Conservation (phyloP, 2,329 filamentous ascomycete species). For the Davidsoniella eucalypti region DNA sequence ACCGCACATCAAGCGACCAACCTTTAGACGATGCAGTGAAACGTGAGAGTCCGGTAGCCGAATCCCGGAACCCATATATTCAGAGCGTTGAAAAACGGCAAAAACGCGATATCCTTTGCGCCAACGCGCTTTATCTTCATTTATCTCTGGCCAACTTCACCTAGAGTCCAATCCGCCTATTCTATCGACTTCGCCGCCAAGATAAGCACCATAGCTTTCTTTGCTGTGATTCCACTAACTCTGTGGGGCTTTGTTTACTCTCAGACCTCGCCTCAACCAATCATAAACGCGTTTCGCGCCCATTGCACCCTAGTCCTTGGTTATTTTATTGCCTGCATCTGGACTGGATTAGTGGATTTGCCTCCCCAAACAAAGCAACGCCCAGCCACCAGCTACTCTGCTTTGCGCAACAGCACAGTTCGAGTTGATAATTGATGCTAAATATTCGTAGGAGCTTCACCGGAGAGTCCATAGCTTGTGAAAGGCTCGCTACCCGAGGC, state of each 20-base stretch:
- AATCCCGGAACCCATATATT: background rate
- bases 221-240: background rate
- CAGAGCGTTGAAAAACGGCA: too few relatives aligned
- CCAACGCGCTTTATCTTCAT: too few relatives aligned
- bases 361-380: background rate
- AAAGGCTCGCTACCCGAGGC: too few relatives aligned
- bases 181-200: too few relatives aligned
- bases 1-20: background rate
- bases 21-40: too few relatives aligned
- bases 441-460: too few relatives aligned
- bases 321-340: conserved; percentile 6
- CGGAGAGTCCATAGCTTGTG: too few relatives aligned
- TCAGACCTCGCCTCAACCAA: conserved; percentile 6
- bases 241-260: conserved; percentile 13
- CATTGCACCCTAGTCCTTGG: conserved; percentile 6
- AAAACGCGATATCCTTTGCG: too few relatives aligned
- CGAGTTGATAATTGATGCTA: background rate
- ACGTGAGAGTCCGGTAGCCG: too few relatives aligned
- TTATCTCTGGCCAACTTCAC: too few relatives aligned
- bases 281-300: background rate
- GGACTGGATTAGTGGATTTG: background rate
- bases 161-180: too few relatives aligned
- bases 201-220: background rate
- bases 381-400: conserved; percentile 3
- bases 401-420: conserved; percentile 1